Conservation (phyloP, 768 basidiomycete genomes). For the Boletus subcaerulescens region DNA sequence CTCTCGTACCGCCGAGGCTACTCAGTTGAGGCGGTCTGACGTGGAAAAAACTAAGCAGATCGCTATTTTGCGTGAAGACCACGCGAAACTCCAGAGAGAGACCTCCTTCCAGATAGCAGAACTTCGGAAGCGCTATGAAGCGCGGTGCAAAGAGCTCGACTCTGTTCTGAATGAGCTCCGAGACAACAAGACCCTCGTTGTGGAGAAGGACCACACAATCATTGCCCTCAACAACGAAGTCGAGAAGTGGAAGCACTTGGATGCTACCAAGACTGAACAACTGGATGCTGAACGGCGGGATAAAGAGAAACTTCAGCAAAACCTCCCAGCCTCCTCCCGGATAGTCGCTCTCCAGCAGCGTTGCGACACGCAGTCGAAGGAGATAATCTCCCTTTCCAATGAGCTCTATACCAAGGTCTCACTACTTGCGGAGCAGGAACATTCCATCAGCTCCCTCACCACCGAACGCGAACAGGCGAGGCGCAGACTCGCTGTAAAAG, state of each 20-base stretch:
- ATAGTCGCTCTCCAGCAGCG: neutral
- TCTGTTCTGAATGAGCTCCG: too few species aligned
- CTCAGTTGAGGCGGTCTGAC: neutral
- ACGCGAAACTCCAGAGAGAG: neutral
- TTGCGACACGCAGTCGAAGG: neutral
- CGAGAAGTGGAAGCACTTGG: too few species aligned
- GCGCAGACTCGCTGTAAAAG: neutral
- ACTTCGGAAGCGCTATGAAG: neutral
- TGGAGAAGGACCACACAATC: too few species aligned
- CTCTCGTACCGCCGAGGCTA: too few species aligned
- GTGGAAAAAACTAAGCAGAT: neutral
- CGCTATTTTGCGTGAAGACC: neutral
- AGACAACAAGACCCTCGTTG: too few species aligned
- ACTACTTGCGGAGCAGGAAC: slow-evolving; percentile 3
- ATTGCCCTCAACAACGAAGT: too few species aligned
- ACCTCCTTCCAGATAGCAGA: neutral
- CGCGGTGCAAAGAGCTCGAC: too few species aligned
- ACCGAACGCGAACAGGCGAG: neutral
- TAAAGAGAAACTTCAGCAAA: neutral
- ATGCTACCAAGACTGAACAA: too few species aligned
- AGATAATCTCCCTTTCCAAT: neutral
- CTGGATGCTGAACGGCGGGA: too few species aligned
- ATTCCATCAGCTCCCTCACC: neutral
- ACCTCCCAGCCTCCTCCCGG: neutral
- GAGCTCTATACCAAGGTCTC: neutral